Conservation (phyloP, 768 basidiomycete genomes). For the Macrocybe gigantea region DNA sequence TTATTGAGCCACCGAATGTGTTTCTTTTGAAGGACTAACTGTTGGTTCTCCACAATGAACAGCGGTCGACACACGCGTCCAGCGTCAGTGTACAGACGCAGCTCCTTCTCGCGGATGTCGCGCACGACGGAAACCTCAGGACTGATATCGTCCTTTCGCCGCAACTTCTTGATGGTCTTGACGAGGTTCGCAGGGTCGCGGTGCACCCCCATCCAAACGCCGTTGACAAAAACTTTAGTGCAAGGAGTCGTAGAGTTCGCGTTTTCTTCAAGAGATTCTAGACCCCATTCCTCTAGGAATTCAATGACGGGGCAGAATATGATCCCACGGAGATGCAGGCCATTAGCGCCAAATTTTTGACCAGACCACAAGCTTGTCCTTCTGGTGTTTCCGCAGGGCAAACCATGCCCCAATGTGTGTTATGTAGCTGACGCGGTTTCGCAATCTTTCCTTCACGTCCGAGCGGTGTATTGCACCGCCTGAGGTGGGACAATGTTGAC, state of each 20-base stretch:
- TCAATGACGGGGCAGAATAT: slow-evolving; percentile 95
- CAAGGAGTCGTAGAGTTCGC: slow-evolving; percentile 76
- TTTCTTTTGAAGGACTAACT: slow-evolving; percentile 76
- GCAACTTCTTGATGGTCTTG: slow-evolving; percentile 86
- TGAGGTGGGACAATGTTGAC: slow-evolving; percentile 95
- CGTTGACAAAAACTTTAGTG: slow-evolving; percentile 98
- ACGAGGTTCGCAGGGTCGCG: slow-evolving; percentile 91
- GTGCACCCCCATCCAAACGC: slow-evolving; percentile 99
- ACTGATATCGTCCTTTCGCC: slow-evolving; percentile 92
- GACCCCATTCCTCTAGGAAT: slow-evolving; percentile 97
- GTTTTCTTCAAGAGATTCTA: slow-evolving; percentile 93
- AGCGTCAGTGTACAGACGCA: slow-evolving; percentile 93
- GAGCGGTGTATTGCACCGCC: slow-evolving; percentile 96
- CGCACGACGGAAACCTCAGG: slow-evolving; percentile 96
- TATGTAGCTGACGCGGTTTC: slow-evolving; percentile 97
- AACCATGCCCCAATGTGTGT: slow-evolving; percentile 99
- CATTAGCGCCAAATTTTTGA: slow-evolving; percentile 98
- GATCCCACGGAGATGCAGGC: slow-evolving; percentile 97
- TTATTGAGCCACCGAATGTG: slow-evolving; percentile 71
- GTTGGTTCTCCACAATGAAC: slow-evolving; percentile 93
- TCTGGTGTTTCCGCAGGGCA: slow-evolving; percentile 99
- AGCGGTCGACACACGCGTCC: slow-evolving; percentile 95
- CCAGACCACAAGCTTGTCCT: slow-evolving; percentile 98
- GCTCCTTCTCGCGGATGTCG: slow-evolving; percentile 93
- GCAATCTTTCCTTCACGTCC: slow-evolving; percentile 99